These are phyloP conservation scores for Angophora floribunda DNA, from an alignment of 345 rosid genomes.

Conservation along the genomic window DNA sequence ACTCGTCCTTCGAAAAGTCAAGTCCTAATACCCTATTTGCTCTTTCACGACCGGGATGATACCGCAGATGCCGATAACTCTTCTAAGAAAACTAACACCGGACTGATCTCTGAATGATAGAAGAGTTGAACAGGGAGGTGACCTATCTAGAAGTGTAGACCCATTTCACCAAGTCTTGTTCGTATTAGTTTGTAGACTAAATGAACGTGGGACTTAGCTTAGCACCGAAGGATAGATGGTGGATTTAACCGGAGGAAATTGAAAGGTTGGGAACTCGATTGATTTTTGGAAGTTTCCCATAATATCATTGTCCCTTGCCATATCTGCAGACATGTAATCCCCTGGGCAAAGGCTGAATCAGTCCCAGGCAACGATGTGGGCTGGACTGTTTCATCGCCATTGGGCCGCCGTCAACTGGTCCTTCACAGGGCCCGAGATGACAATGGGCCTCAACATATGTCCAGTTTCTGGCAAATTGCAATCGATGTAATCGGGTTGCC, in stretches of 20 bases:
- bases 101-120: background rate
- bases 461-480: background rate
- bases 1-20: background rate
- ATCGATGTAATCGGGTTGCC: background rate
- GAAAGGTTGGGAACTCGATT: background rate
- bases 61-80: background rate
- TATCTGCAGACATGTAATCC: background rate
- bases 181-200: background rate
- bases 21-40: background rate
- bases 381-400: background rate
- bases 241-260: background rate
- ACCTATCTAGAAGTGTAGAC: background rate
- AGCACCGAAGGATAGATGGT: background rate
- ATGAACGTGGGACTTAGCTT: background rate
- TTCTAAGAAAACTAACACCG: background rate
- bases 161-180: background rate
- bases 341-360: background rate
- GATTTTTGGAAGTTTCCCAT: background rate
- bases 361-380: background rate
- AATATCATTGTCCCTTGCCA: background rate
- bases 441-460: background rate
- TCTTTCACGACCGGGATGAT: fast-evolving
- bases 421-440: background rate
- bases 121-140: background rate
- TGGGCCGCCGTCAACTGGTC: background rate